Conservation (phyloP, 2,329 filamentous ascomycete genomes). For the Cucurbitaria berberidis region DNA sequence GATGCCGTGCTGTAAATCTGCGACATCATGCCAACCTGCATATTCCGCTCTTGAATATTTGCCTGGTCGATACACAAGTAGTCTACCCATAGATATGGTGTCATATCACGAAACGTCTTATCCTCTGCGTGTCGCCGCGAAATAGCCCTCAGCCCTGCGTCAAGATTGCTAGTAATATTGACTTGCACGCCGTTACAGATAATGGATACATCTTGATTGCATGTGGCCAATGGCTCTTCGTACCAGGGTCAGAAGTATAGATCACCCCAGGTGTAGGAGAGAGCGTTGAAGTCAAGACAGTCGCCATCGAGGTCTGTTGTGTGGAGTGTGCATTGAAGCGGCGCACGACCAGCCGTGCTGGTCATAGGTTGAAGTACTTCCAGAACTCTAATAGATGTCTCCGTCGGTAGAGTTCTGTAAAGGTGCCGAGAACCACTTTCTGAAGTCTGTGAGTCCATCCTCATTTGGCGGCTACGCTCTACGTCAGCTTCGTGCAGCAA, state of each 20-base stretch:
- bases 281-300: conserved; percentile 1
- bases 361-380: background rate
- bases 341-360: background rate
- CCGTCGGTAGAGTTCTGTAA: background rate
- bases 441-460: background rate
- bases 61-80: conserved; percentile 17
- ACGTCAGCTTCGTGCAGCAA: too few relatives aligned
- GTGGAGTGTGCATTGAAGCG: background rate
- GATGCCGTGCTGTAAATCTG: conserved; percentile 10
- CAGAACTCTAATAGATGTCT: conserved; percentile 5
- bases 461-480: background rate
- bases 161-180: conserved; percentile 2
- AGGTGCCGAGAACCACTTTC: background rate
- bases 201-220: background rate
- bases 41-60: conserved; percentile 10
- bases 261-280: conserved; percentile 15
- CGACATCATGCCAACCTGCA: conserved; percentile 16
- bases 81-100: conserved; percentile 6
- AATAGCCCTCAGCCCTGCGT: background rate
- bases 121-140: background rate
- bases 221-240: background rate
- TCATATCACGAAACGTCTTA: background rate
- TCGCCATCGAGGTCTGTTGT: background rate
- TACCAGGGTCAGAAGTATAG: conserved; percentile 2
- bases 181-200: conserved; percentile 1